These are phyloP conservation scores for Favolaschia claudopus DNA, from an alignment of 768 basidiomycete species.

Conservation along the genomic window DNA sequence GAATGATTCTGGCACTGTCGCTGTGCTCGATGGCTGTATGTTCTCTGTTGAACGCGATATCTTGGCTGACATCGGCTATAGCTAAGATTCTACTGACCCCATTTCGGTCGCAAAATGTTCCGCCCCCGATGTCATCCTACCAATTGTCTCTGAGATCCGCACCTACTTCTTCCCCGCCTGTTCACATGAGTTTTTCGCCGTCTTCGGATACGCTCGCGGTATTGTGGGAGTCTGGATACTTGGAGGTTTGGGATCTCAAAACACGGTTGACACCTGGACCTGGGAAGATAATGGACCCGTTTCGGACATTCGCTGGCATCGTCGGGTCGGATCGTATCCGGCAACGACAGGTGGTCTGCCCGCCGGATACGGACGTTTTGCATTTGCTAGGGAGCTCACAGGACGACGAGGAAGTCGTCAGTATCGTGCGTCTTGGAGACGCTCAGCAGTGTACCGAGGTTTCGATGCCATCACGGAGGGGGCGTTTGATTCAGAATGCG, in stretches of 20 bases:
- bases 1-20: slow-evolving; percentile 83
- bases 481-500: slow-evolving; percentile 52
- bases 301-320: slow-evolving; percentile 43
- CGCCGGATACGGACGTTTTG: slow-evolving; percentile 24
- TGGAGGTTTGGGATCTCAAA: slow-evolving; percentile 75
- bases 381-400: slow-evolving; percentile 49
- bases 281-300: slow-evolving; percentile 67
- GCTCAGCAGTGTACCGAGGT: slow-evolving; percentile 21
- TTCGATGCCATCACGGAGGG: slow-evolving; percentile 48
- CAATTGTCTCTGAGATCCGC: slow-evolving; percentile 43
- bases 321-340: slow-evolving; percentile 24
- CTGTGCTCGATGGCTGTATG: slow-evolving; percentile 89
- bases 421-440: slow-evolving; percentile 32
- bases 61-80: slow-evolving; percentile 37
- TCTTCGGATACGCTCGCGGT: slow-evolving; percentile 64
- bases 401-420: slow-evolving; percentile 43
- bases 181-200: slow-evolving; percentile 71
- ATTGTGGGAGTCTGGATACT: slow-evolving; percentile 73
- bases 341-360: slow-evolving; percentile 34
- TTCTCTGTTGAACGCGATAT: slow-evolving; percentile 13
- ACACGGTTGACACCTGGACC: slow-evolving; percentile 67
- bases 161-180: slow-evolving; percentile 48
- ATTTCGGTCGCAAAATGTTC: slow-evolving; percentile 92
- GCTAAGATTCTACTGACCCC: slow-evolving; percentile 85
- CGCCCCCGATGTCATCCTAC: slow-evolving; percentile 95